These are phyloP conservation scores for Aspergillus nanangensis DNA, from an alignment of 495 filamentous ascomycete species.

Conservation along the genomic window DNA sequence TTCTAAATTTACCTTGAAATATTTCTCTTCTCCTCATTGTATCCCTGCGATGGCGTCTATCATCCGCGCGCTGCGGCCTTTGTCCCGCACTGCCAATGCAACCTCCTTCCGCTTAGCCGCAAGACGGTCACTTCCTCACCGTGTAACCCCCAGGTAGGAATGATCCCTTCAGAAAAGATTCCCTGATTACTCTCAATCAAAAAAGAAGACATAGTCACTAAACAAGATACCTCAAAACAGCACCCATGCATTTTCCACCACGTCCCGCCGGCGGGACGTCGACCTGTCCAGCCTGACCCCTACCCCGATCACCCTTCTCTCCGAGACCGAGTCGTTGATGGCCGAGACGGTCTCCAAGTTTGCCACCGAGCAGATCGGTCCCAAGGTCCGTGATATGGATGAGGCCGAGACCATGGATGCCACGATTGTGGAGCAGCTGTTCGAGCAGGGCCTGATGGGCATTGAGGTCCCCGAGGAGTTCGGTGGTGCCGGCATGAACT, in stretches of 20 bases:
- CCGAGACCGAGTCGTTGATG: conserved; percentile 87
- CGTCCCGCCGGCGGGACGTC: conserved; percentile 50
- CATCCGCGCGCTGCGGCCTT: conserved; percentile 60
- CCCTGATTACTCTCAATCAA: background rate
- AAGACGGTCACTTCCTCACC: conserved; percentile 33
- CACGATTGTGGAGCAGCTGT: conserved; percentile 80
- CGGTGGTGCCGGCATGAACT: conserved; percentile 97
- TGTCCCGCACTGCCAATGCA: conserved; percentile 48
- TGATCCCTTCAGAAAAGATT: background rate
- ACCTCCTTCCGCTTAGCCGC: conserved; percentile 40
- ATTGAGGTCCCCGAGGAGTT: conserved; percentile 97
- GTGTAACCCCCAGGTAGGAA: conserved; percentile 42
- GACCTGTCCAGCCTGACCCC: conserved; percentile 72
- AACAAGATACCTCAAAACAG: conserved; percentile 27
- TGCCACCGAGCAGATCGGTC: conserved; percentile 79
- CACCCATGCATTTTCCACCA: conserved; percentile 68
- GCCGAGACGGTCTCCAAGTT: conserved; percentile 87
- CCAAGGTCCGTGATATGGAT: conserved; percentile 96
- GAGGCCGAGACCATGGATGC: conserved; percentile 95
- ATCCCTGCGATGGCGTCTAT: conserved; percentile 62
- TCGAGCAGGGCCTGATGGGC: conserved; percentile 97
- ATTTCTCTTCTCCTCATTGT: background rate
- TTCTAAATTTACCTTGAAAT: background rate
- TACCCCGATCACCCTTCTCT: conserved; percentile 89
- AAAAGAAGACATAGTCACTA: conserved; percentile 10